Conservation (phyloP, 129 eudicot species). For the Tagetes patula region DNA sequence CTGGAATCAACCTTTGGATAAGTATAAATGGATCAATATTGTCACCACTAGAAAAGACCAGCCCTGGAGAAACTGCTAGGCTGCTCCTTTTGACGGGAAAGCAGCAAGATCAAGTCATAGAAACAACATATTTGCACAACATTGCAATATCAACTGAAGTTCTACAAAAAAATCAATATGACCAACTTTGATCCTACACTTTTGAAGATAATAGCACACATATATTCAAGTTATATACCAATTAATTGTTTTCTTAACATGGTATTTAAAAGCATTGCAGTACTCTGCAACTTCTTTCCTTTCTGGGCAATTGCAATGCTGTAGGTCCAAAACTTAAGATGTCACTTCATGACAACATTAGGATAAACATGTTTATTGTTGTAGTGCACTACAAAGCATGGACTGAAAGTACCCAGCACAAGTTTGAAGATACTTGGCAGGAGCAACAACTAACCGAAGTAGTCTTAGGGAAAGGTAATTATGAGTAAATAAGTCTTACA, state of each 20-base stretch:
- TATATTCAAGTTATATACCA: neutral
- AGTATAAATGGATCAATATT: slow-evolving; percentile 5
- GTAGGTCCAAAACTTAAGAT: neutral
- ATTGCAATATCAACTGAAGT: neutral
- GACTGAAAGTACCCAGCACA: slow-evolving; percentile 93
- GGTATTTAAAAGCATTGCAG: neutral
- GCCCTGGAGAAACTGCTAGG: neutral
- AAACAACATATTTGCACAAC: slow-evolving; percentile 3
- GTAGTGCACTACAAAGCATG: slow-evolving; percentile 96
- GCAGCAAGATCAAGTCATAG: neutral
- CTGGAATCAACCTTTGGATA: neutral
- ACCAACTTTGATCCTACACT: neutral
- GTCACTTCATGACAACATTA: slow-evolving; percentile 12
- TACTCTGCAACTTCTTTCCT: neutral
- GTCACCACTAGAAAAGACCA: neutral
- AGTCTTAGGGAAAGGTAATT: slow-evolving; percentile 85
- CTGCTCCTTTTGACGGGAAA: neutral
- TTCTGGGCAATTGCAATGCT: neutral
- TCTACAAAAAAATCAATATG: neutral
- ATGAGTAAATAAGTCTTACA: slow-evolving; percentile 1
- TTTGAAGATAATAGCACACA: slow-evolving; percentile 7
- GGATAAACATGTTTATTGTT: slow-evolving; percentile 29
- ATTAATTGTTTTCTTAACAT: neutral
- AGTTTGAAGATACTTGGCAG: slow-evolving; percentile 98
- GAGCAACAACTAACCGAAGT: slow-evolving; percentile 80